These are phyloP conservation scores for Mycena floridula DNA, from an alignment of 768 basidiomycete genomes.

Conservation along the genomic window DNA sequence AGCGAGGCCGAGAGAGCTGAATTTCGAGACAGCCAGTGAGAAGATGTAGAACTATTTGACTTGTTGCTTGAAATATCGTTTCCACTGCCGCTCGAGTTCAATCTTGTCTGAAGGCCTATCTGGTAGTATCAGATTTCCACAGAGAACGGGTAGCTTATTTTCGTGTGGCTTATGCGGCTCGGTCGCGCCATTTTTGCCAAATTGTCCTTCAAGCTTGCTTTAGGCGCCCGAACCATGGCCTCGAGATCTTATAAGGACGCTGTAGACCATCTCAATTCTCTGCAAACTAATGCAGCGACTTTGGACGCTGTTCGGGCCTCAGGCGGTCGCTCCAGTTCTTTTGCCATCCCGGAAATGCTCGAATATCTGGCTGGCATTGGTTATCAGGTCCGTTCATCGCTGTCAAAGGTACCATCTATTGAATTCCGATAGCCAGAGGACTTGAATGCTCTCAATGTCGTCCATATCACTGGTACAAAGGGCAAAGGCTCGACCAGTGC, in stretches of 20 bases:
- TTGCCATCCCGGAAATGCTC: constrained; percentile 82
- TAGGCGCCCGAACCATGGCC: constrained; percentile 47
- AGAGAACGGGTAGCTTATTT: too few species aligned
- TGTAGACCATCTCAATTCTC: constrained; percentile 63
- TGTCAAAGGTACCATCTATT: constrained; percentile 9
- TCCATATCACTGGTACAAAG: constrained; percentile 97
- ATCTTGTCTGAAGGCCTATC: too few species aligned
- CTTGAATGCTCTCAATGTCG: constrained; percentile 83
- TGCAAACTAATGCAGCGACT: constrained; percentile 92
- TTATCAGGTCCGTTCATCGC: constrained; percentile 40
- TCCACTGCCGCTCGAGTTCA: too few species aligned
- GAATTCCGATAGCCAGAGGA: constrained; percentile 55
- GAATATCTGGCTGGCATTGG: constrained; percentile 87
- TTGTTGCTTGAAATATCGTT: too few species aligned
- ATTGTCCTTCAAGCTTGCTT: too few species aligned
- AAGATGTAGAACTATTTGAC: too few species aligned
- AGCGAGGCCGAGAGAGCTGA: constrained; percentile 18
- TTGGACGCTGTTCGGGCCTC: constrained; percentile 78
- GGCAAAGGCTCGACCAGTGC: constrained; percentile 98
- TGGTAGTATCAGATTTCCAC: too few species aligned
- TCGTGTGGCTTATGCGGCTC: too few species aligned
- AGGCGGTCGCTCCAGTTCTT: constrained; percentile 51
- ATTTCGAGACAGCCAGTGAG: not conserved
- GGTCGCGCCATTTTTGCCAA: too few species aligned
- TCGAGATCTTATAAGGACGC: constrained; percentile 68